Evolutionary conservation across 345 rosid genomes (phyloP).

Genomic region (Eucalyptus pauciflora): DNA sequence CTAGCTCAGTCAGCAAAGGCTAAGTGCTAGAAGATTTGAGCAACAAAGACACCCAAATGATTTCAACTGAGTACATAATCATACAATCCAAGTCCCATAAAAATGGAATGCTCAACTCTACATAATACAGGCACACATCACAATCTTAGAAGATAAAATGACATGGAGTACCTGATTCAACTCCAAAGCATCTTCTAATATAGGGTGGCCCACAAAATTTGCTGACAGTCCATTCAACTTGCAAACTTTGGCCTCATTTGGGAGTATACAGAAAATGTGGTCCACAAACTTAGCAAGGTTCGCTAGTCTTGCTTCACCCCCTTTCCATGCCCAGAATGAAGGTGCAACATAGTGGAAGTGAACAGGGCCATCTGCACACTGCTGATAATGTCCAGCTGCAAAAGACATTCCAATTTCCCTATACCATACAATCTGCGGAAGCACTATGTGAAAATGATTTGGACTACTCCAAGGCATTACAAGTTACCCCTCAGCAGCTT

Average conservation of each 20-base stretch:
- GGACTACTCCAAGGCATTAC: not conserved
- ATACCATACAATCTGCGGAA: slow-evolving; percentile 12
- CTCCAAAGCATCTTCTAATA: slow-evolving; percentile 69
- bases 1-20: not conserved
- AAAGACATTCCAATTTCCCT: slow-evolving; percentile 36
- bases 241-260: slow-evolving; percentile 59
- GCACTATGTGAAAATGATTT: not conserved
- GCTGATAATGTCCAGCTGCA: slow-evolving; percentile 65
- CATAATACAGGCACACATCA: not conserved
- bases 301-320: slow-evolving; percentile 73
- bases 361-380: slow-evolving; percentile 16
- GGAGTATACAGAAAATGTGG: slow-evolving; percentile 88
- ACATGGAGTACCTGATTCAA: slow-evolving; percentile 27
- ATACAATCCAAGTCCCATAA: not conserved
- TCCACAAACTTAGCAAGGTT: slow-evolving; percentile 63
- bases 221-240: slow-evolving; percentile 56
- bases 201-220: slow-evolving; percentile 81
- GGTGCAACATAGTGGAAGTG: slow-evolving; percentile 94
- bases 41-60: not conserved
- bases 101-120: not conserved
- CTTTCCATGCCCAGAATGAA: slow-evolving; percentile 99
- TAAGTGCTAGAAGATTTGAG: not conserved
- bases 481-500: slow-evolving; percentile 60
- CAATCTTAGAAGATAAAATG: not conserved
- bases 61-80: not conserved